Percentiles rank a stretch among this genome's conserved stretches.
Evolutionary conservation across 768 basidiomycete species (phyloP).

Genomic region (Naganishia vishniacii): DNA sequence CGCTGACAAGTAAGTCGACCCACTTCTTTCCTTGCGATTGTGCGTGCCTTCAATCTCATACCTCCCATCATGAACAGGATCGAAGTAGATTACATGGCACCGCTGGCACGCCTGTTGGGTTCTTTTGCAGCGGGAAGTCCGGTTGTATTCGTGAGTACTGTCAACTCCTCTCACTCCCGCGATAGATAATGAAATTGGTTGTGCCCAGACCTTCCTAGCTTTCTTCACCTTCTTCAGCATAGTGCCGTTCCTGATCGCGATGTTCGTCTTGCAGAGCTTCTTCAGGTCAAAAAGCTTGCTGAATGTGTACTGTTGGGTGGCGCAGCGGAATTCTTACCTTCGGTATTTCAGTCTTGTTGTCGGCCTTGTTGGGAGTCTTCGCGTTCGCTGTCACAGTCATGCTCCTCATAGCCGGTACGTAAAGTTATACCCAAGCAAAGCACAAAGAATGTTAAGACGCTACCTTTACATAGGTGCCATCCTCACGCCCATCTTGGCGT

Average conservation of each 20-base stretch:
- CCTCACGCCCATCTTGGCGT: constrained; percentile 17
- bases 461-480: not conserved
- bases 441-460: not conserved
- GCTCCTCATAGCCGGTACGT: not conserved
- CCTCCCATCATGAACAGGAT: not conserved
- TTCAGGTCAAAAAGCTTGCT: not conserved
- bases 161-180: too few species aligned
- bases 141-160: constrained; percentile 4
- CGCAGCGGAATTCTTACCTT: not conserved
- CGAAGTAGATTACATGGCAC: not conserved
- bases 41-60: too few species aligned
- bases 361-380: not conserved
- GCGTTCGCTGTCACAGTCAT: not conserved
- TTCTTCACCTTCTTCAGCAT: constrained; percentile 7
- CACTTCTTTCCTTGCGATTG: not conserved
- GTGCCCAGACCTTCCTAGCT: not conserved
- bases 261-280: not conserved
- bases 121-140: constrained; percentile 1
- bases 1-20: constrained; percentile 2
- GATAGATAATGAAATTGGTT: too few species aligned
- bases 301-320: not conserved
- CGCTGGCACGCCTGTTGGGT: not conserved
- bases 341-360: not conserved
- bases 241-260: not conserved
- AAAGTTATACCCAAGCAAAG: too few species aligned